Base-by-base conservation (phyloP, 1,139 yeast species). In the Geotrichum klebahnii region DNA sequence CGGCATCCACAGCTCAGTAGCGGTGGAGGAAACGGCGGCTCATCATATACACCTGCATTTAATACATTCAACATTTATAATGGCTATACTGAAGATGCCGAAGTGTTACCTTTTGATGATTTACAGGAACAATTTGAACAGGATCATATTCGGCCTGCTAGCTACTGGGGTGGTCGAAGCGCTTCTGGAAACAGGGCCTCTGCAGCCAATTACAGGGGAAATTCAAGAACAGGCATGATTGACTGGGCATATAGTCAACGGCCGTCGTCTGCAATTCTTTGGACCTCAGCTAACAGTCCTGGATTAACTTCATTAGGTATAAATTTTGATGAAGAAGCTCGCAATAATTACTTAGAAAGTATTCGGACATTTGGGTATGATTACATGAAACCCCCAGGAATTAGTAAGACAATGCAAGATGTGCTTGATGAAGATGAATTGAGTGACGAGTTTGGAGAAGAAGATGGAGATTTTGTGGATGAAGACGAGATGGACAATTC, bases 381-480 rank as follows among this genome's bases (percentile, higher is more conserved):
- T 6, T 62, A 59, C 53, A 45, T 55, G 44, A 48, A 39, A 26
- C 65, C 64, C 1, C 59, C 59, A 9, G 65, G 62, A 31, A 50
- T 58, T 22, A 32, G 41, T 38, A 57, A 52, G 37, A 60, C 62
- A 3, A 57, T 57, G 58, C 59, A 56, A 24, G 56, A 56, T 4
- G 48, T 55, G 51, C 29, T 56, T n/a, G 63, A 59, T 36, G 58
- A 49, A 23, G 55, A 55, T 29, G 67, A 58, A 2, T 61, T 54
- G 50, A 59, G 57, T 26, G 55, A 50, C 12, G 55, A 57, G 35
- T 59, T 57, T 6, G 51, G 50, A 14, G 61, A 51, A n/a, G 49
- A 44, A 20, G 59, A 39, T 9, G 56, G 56, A 1, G 60, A 55
- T 4, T 56, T 44, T 20, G 59, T 53, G 10, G 46, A 49, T 23